Evolutionary conservation across 1,284 basidiomycete genomes (phyloP), one percentile per base, ranked within the genome.

Genomic region (Fistulina hepatica): DNA sequence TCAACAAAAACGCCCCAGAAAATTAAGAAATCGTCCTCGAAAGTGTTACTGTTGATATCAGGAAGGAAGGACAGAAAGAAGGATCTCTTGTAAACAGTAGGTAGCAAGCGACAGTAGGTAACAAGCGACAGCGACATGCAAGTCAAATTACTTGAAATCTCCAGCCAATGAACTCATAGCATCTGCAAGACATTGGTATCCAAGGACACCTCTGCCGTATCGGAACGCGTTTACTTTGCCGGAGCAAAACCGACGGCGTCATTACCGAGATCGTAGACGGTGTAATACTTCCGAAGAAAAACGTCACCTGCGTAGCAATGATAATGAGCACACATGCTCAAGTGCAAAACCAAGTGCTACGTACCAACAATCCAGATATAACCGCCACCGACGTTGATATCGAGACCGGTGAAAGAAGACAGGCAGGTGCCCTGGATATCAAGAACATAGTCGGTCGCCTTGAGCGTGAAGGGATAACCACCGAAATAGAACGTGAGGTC

Each of bases 341-440:
- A 35, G 30, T 21, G 21, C 16, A 19, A 8, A 15, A 30, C 6
- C 16, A 26, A 34, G 30, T 15, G 6, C n/a, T 19, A 65, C 73
- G 57, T 64, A 80, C 92, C 93, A 50, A 97, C 69, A 54, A 98
- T 95, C 90, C 92, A 97, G 46, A 98, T 69, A 25, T 80, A 68
- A 40, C 86, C 85, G 48, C 84, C 77, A 7, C 91, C 90, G 27
- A 92, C 58, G 50, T 91, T 88, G 59, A 97, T 83, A 58, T 97
- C 92, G 62, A 97, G 63, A 26, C 86, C 89, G 39, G 80, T 89
- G 71, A 99, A 98, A 13, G 92, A 69, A 20, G 90, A 95, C 48
- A 98, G 85, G 59, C 95, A 99, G 23, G 88, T 89, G 28, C 89
- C 91, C 58, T 83, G 78, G 6, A 88, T 74, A 51, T 88, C 71